Base-by-base conservation (phyloP, 2,329 filamentous ascomycete species). In the Helotiales sp. region DNA sequence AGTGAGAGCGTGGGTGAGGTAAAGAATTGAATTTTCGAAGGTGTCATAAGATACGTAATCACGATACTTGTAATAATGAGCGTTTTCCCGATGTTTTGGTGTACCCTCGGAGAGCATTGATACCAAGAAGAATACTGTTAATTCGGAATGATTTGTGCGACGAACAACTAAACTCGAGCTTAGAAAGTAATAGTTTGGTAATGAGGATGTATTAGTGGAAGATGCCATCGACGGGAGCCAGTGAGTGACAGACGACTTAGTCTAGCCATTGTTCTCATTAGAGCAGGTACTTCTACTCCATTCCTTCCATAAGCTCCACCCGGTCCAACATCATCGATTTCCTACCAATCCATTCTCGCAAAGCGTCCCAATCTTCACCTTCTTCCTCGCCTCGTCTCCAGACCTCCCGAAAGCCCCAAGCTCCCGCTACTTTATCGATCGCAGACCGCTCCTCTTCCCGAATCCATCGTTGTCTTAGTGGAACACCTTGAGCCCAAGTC, bases 301-400 rank as follows among this genome's bases (percentile, higher is more conserved):
- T 97, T 20, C 95, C 96, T 72, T 93, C 90, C 92, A 98, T 95
- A 75, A 97, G 85, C 77, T 95, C 92, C 17, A 93, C 90, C 71
- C 90, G 89, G 79, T 99, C 96, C 61, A 99, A 82, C 72, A 97
- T 86, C 95, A 98, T 97, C 30, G 92, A 91, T 76, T 91, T 90
- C 75, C 91, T 85, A 43, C 92, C 88, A 74, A 93, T 88, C 80
- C 93, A 96, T 80, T 97, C 92, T 72, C 90, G 88, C 70, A 99
- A 82, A 34, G 86, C 87, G 74, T 96, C 91, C 93, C 96, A 99
- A 70, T 97, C 95, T 62, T 89, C 85, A 0, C 96, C 95, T 71
- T 93, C 91, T 80, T 99, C 96, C 77, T 97, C 93, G 1, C 96
- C 96, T 76, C 92, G 87, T 77, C 90, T 89, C 82, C 87, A 89